These are phyloP conservation scores for Pochonia chlamydosporia DNA, from an alignment of 2,329 filamentous ascomycete genomes.

Conservation along the genomic window DNA sequence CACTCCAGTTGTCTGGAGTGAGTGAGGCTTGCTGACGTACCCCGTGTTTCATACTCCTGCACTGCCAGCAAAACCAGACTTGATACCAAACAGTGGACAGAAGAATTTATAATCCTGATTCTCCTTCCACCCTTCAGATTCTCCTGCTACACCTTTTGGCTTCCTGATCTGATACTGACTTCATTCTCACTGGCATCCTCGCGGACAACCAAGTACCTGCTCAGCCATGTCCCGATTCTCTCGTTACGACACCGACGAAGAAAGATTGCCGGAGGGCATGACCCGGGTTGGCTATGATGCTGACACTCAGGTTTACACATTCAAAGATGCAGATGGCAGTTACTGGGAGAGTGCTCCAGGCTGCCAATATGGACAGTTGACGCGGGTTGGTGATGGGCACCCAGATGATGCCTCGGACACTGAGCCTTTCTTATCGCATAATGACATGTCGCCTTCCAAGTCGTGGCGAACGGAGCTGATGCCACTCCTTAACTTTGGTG, in stretches of 20 bases:
- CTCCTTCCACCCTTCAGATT: too few relatives aligned
- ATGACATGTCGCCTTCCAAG: conserved; percentile 19
- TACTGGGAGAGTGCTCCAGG: conserved; percentile 46
- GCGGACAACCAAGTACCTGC: not conserved
- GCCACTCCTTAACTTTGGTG: conserved; percentile 53
- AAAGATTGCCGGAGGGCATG: conserved; percentile 51
- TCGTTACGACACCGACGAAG: conserved; percentile 39
- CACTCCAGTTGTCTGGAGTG: too few relatives aligned
- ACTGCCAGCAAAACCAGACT: too few relatives aligned
- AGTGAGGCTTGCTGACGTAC: too few relatives aligned
- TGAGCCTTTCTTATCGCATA: conserved; percentile 24
- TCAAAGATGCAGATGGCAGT: conserved; percentile 40
- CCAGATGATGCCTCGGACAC: conserved; percentile 20
- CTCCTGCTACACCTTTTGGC: too few relatives aligned
- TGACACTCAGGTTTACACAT: conserved; percentile 48
- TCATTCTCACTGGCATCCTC: too few relatives aligned
- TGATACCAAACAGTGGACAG: too few relatives aligned
- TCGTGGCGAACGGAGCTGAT: conserved; percentile 47
- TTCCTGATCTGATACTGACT: too few relatives aligned
- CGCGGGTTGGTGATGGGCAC: conserved; percentile 27
- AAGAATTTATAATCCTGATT: too few relatives aligned
- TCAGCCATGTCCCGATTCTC: conserved; percentile 35
- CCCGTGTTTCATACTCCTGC: too few relatives aligned
- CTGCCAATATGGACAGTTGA: conserved; percentile 41
- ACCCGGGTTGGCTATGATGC: conserved; percentile 50